Conservation (phyloP, 2,329 filamentous ascomycete species). For the Colletotrichum trifolii region DNA sequence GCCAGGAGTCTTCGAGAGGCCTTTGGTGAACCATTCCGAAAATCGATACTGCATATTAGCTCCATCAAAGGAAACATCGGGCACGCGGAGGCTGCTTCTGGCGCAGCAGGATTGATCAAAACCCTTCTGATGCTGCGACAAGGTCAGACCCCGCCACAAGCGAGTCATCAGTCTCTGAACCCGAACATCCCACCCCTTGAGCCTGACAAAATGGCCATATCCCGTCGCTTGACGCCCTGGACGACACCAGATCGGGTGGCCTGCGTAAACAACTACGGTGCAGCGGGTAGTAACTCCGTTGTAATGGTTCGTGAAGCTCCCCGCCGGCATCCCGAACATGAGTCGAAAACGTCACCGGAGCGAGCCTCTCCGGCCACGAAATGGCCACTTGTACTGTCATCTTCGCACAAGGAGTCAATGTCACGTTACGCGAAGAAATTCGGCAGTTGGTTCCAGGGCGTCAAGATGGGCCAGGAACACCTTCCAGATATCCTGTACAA, state of each 20-base stretch:
- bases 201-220: not conserved
- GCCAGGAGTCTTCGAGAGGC: slow-evolving; percentile 57
- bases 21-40: not conserved
- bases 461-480: not conserved
- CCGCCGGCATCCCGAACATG: no score
- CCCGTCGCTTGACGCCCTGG: not conserved
- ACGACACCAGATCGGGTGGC: slow-evolving; percentile 35
- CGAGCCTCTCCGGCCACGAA: not conserved
- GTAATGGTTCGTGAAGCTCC: slow-evolving; percentile 44
- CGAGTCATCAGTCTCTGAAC: slow-evolving; percentile 43
- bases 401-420: not conserved
- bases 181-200: slow-evolving; percentile 18
- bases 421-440: not conserved
- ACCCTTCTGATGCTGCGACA: slow-evolving; percentile 42
- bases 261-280: slow-evolving; percentile 51
- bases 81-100: slow-evolving; percentile 37
- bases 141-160: slow-evolving; percentile 39
- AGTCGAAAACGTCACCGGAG: no score
- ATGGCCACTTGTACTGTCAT: slow-evolving; percentile 6
- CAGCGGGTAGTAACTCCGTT: slow-evolving; percentile 41
- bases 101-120: slow-evolving; percentile 41
- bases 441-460: not conserved
- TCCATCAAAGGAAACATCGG: slow-evolving; percentile 56
- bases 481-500: slow-evolving; percentile 5
- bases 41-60: slow-evolving; percentile 46